Evolutionary conservation across 2,329 filamentous ascomycete species (phyloP), one percentile per base, ranked within the genome.

Genomic region (Colletotrichum tofieldiae): DNA sequence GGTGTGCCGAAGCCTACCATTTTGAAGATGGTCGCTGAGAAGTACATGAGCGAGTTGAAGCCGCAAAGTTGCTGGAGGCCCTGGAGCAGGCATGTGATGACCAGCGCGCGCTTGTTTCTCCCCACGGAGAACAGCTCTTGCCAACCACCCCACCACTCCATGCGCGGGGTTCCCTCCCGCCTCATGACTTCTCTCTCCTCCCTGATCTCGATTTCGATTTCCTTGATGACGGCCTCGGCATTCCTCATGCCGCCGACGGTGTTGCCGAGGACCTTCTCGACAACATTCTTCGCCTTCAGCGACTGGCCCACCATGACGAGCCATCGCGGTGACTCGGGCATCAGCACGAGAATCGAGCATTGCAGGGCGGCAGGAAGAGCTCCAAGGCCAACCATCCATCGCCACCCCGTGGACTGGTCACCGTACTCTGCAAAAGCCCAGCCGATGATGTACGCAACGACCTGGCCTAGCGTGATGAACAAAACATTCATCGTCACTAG

Each of bases 21-120:
- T 3, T 89, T 88, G 79, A 96, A 96, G 39, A 96, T 94, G 9
- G 93, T 95, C 5, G 93, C 93, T 0, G 93, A 94, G 79, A 94
- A 97, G 82, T 97, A 97, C 94, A 97, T 97, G 39, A 98, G 86
- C 14, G 93, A 95, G 83, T 98, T 97, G 55, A 96, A 96, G 1
- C 94, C 95, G 77, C 93, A 96, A 1, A 97, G 87, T 80, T 98
- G 96, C 82, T 98, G 96, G 8, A 97, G 84, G 0, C 91, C 94
- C 78, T 98, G 95, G 2, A 98, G 86, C 75, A 96, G 88, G 82
- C 95, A 97, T 1, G 95, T 94, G 79, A 98, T 96, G 0, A 89
- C 89, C 78, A 98, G 82, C 0, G 96, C 95, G 72, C 94, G 89
- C 63, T 92, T 85, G 77, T 94, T 93, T 68, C 89, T 91, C 78